Conservation (phyloP, 164 flowering plant species). For the Umbilicus rupestris region DNA sequence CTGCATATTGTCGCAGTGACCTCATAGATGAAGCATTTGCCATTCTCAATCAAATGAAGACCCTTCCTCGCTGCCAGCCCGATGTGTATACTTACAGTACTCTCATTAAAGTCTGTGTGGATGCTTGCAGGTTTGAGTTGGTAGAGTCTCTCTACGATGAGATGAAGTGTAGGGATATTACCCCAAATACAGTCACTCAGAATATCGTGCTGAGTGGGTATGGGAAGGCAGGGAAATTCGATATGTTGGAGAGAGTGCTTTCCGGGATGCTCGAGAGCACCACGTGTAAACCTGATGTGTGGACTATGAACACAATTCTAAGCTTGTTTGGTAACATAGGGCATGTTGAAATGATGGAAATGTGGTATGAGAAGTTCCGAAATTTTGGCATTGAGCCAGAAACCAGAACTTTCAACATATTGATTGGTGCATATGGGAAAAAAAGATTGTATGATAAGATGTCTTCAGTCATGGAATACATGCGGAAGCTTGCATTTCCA, state of each 20-base stretch:
- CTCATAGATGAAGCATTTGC: conserved; percentile 68
- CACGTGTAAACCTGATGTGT: conserved; percentile 70
- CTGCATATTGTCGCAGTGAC: conserved; percentile 66
- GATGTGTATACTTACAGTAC: conserved; percentile 76
- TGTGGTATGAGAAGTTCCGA: conserved; percentile 91
- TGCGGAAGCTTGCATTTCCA: conserved; percentile 84
- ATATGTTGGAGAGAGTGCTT: conserved; percentile 75
- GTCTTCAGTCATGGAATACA: conserved; percentile 95
- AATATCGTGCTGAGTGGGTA: conserved; percentile 82
- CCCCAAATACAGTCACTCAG: conserved; percentile 87
- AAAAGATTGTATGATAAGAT: conserved; percentile 85
- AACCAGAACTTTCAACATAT: conserved; percentile 82
- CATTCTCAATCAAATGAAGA: conserved; percentile 61
- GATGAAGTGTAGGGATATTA: conserved; percentile 59
- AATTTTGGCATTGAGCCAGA: conserved; percentile 87
- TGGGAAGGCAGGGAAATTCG: conserved; percentile 75
- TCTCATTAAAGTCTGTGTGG: conserved; percentile 74
- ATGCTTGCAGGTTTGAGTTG: conserved; percentile 53
- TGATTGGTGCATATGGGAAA: conserved; percentile 95
- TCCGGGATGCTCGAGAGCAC: conserved; percentile 67
- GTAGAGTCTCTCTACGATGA: conserved; percentile 62
- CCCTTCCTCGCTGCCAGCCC: conserved; percentile 79
- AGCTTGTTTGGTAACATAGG: conserved; percentile 81
- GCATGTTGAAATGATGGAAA: conserved; percentile 84
- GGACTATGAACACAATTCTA: conserved; percentile 91